These are phyloP conservation scores for Setaria viridis DNA, from an alignment of 202 grass and related monocot species.

Conservation along the genomic window DNA sequence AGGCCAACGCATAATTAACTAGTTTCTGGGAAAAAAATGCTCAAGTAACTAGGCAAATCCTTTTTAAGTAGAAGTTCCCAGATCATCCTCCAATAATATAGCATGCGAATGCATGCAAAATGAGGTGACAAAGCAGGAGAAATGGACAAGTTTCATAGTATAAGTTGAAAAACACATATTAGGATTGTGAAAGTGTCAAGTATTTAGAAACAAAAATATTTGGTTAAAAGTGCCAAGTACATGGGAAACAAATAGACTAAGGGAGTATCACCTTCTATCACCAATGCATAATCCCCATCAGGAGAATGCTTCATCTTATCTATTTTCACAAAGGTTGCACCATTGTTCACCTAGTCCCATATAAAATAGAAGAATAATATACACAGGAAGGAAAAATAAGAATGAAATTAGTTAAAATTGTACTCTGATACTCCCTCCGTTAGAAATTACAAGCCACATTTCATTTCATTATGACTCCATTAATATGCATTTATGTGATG, in stretches of 20 bases:
- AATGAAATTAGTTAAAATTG: not conserved
- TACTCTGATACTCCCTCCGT: not conserved
- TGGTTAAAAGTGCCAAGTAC: slow-evolving; percentile 6
- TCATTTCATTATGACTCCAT: not conserved
- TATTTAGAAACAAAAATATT: not conserved
- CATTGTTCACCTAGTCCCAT: slow-evolving; percentile 57
- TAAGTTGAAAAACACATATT: not conserved
- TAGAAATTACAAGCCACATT: not conserved
- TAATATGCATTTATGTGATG: not conserved
- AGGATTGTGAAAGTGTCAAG: not conserved
- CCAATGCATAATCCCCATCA: slow-evolving; percentile 57
- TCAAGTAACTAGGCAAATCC: not conserved
- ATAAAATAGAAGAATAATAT: slow-evolving; percentile 39
- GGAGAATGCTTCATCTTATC: slow-evolving; percentile 66
- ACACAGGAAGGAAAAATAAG: not conserved
- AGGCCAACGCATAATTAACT: not conserved
- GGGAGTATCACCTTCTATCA: slow-evolving; percentile 70
- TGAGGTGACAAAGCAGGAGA: not conserved
- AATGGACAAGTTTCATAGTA: not conserved
- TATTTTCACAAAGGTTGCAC: slow-evolving; percentile 74
- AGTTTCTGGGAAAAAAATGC: not conserved
- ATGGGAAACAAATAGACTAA: slow-evolving; percentile 4
- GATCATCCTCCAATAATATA: not conserved
- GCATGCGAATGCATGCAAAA: not conserved
- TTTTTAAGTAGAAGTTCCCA: not conserved